A percentile compares a stretch with the other conserved stretches of the same genome.
These are phyloP conservation scores for Sporobolomyces pararoseus DNA, from an alignment of 768 basidiomycete genomes.

Conservation along the genomic window DNA sequence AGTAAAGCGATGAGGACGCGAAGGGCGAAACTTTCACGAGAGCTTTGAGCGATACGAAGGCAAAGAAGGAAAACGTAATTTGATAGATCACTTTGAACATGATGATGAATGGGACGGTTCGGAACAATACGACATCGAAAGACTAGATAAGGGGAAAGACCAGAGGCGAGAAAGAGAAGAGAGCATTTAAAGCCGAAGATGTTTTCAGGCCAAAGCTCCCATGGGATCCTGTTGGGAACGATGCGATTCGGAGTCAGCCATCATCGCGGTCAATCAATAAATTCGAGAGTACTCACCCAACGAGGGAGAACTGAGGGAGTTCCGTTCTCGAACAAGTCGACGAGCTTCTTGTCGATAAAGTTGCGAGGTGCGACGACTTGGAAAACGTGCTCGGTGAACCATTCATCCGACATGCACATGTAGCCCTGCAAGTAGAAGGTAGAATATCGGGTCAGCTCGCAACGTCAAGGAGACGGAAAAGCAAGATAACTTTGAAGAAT, in stretches of 20 bases:
- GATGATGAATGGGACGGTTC: neutral
- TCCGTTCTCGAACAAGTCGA: constrained; percentile 69
- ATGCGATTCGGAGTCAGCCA: neutral
- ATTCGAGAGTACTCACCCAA: constrained; percentile 61
- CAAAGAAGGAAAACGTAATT: neutral
- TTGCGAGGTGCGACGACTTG: constrained; percentile 72
- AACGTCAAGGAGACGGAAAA: no score
- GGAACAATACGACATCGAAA: neutral
- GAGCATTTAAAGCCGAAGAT: neutral
- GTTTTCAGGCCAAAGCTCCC: constrained; percentile 28
- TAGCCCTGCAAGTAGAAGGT: constrained; percentile 56
- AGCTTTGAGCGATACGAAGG: no score
- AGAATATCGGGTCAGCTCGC: no score
- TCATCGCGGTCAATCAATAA: neutral
- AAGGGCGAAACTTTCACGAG: neutral
- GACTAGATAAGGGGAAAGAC: neutral
- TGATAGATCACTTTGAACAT: neutral
- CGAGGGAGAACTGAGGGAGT: constrained; percentile 68
- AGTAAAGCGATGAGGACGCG: neutral
- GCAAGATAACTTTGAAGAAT: no score
- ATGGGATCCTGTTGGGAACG: constrained; percentile 31
- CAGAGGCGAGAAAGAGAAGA: neutral
- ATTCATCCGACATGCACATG: constrained; percentile 82
- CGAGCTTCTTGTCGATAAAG: constrained; percentile 59
- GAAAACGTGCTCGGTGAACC: constrained; percentile 94